These are phyloP conservation scores for Rickenella mellea DNA, from an alignment of 768 basidiomycete species.

Conservation along the genomic window DNA sequence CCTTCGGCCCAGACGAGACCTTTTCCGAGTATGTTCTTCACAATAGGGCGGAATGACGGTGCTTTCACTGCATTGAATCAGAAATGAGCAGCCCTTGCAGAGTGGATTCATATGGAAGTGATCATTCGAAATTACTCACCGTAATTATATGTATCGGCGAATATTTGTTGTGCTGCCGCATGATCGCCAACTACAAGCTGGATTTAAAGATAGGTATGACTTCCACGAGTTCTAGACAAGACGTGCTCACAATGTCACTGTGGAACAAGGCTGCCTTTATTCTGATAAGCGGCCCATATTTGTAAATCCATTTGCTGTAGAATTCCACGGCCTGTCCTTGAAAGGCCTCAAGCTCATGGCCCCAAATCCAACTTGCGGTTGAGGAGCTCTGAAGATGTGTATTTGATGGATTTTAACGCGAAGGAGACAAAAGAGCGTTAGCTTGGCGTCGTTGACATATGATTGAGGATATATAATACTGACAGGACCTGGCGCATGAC, in stretches of 20 bases:
- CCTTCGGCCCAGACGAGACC: too few relatives aligned
- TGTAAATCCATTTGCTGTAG: constrained; percentile 23
- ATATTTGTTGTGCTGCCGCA: constrained; percentile 27
- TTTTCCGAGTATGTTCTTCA: too few relatives aligned
- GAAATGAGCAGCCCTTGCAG: too few relatives aligned
- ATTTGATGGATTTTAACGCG: too few relatives aligned
- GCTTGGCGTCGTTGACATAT: too few relatives aligned
- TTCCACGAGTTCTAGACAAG: not conserved
- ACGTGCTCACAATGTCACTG: constrained; percentile 23
- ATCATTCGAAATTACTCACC: constrained; percentile 11
- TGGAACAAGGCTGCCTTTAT: constrained; percentile 30
- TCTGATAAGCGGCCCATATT: constrained; percentile 24
- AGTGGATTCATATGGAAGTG: not conserved
- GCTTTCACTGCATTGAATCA: too few relatives aligned
- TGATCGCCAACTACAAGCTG: constrained; percentile 27
- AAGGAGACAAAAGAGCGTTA: too few relatives aligned
- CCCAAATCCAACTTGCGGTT: constrained; percentile 20
- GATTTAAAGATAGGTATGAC: not conserved
- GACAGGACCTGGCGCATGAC: too few relatives aligned
- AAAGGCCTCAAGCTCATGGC: constrained; percentile 26
- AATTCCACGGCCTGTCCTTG: constrained; percentile 22
- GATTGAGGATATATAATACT: too few relatives aligned
- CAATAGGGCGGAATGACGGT: too few relatives aligned
- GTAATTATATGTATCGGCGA: constrained; percentile 25
- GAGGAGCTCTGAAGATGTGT: constrained; percentile 8